Evolutionary conservation across 164 flowering plant species (phyloP), one percentile per base, ranked within the genome.

Genomic region (Sedum album): DNA sequence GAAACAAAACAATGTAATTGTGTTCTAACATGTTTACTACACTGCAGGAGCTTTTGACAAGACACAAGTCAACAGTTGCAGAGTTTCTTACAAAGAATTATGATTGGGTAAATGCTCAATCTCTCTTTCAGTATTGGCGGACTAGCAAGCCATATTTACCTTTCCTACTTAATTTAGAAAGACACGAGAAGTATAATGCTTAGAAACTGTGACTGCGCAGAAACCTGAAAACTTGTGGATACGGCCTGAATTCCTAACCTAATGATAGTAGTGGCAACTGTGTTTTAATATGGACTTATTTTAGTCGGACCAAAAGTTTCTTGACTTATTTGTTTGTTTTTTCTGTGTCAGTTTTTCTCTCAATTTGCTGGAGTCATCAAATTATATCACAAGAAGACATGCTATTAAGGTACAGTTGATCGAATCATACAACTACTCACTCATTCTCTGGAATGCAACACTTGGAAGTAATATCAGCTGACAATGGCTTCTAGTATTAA

Each of bases 1-100:
- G n/a, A n/a, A n/a, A n/a, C n/a, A n/a, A n/a, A n/a, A n/a, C n/a
- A n/a, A n/a, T n/a, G n/a, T n/a, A n/a, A 28, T 11, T 57, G 33
- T 55, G 62, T 57, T 26, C 62, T 57, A 15, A 57, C 62, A 26
- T n/a, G 3, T 9, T 66, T n/a, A 66, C 69, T 67, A 73, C 67
- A 31, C 48, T 84, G 67, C 87, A 93, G 98, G 98, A 93, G 76
- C 89, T 36, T n/a, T 75, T 91, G 83, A 91, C 96, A 2, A 84
- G 98, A 80, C 98, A 93, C n/a, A n/a, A 91, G 73, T 88, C 98
- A 67, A 93, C 97, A 31, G 95, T 91, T n/a, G 97, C 96, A 68
- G 97, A 89, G 70, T 91, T 93, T 79, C 93, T 93, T 73, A 77
- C 87, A 10, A 89, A 86, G 72, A 93, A 93, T 71, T 89, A 89